Evolutionary conservation across 495 filamentous ascomycete species (phyloP), one percentile per base, ranked within the genome.

Genomic region (Chlorociboria aeruginascens): DNA sequence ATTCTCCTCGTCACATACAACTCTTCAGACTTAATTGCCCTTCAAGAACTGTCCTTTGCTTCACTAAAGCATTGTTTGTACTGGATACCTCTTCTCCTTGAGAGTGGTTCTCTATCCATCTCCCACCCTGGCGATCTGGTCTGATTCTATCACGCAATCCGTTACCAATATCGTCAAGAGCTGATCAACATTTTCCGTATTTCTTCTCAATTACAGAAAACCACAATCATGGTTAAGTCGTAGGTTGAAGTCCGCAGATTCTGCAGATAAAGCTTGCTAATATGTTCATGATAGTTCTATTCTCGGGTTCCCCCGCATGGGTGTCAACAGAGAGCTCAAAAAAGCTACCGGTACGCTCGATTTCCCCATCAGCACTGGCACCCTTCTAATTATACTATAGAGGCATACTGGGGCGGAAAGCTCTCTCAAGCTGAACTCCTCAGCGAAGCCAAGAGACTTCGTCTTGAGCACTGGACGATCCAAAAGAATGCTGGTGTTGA

Each of bases 401-500:
- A 98, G 71, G 83, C 90, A 59, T 81, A 96, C 81, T 98, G 92
- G 92, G 85, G 69, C 62, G 93, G 79, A 60, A 97, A 97, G 77
- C 70, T 93, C 65, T 88, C 85, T 46, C 85, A 83, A 56, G 78
- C 84, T 52, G 86, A 87, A 45, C 84, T 98, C 51, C 73, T 96
- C 52, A 73, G 78, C 45, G 93, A 96, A 77, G 92, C 85, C 65
- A 96, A 97, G 83, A 78, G 88, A 62, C 86, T 98, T 51, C 85
- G 92, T 74, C 74, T 83, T 48, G 89, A 81, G 61, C 92, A 98
- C 81, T 98, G 92, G 92, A 87, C 94, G 76, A 87, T 97, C 72
- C 92, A 96, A 76, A 92, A 97, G 76, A 80, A 89, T 69, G 89
- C 89, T 59, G 92, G 92, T 63, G 89, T 95, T 63, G 86, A 95